Evolutionary conservation across 331 rosid genomes (phyloP), one percentile per base, ranked within the genome.

Genomic region (Cucumis variabilis): DNA sequence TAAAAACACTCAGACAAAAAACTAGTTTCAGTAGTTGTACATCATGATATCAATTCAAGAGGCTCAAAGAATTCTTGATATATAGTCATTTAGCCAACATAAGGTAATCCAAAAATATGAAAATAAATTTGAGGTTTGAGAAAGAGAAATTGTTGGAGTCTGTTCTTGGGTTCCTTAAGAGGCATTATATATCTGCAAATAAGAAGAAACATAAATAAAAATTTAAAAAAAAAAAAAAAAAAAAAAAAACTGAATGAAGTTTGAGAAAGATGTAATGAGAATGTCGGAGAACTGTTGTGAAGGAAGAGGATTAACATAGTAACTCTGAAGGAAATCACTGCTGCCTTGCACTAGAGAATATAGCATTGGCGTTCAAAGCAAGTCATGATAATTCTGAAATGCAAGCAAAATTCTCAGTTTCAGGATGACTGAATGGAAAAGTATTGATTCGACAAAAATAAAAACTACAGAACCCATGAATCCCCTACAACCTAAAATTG

Each of bases 261-360:
- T 68, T 13, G 92, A 46, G 87, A 72, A 92, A 65, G 93, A 91
- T 65, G 77, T 66, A 37, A 92, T 30, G 89, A 94, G 93, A 70
- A 91, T 70, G 87, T 89, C 89, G 19, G 94, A 90, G 88, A 90
- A 92, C 60, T 90, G 94, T 27, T 88, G 92, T 0, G 90, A 90
- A 9, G 94, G 82, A 46, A 89, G 67, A 83, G 96, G 93, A 86
- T 90, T 83, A 82, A 93, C 75, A 86, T 88, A 90, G 91, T 94
- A 94, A 89, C 91, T 94, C 87, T 91, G 90, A 74, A 93, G 62
- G 85, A 89, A 94, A 84, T 94, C 96, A 84, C 93, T 90, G 91
- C 84, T 91, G 69, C 95, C 96, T 92, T 28, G 91, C 89, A 27
- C 91, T 88, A 16, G 95, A 90, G 89, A 93, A 88, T 86, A 89